Evolutionary conservation across 2,329 filamentous ascomycete genomes (phyloP), one percentile per base, ranked within the genome.

Genomic region (Ophiostoma ulmi): DNA sequence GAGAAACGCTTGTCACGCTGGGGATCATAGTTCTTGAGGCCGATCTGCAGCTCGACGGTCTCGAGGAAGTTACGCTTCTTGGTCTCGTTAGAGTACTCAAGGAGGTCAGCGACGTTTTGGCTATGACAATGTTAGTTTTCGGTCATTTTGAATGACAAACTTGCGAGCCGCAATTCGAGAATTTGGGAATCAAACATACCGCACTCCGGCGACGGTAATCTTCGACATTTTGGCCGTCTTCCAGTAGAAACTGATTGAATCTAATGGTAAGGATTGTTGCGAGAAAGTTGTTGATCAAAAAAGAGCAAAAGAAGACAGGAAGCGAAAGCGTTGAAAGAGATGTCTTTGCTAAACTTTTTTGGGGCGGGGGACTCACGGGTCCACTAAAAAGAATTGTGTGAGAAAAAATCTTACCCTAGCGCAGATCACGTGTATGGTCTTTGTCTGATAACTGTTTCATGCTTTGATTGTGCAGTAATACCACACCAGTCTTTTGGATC

Each of bases 1-100:
- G 92, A 97, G 94, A 99, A 99, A 97, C 94, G 94, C 94, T 99
- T 99, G 88, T 99, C 95, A 93, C 95, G 94, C 91, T 98, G 87
- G 81, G 95, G 94, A 83, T 99, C 92, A 87, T 97, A 97, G 91
- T 97, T 97, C 91, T 97, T 96, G 82, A 97, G 90, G 83, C 92
- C 92, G 87, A 96, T 95, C 72, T 73, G 73, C 58, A 75, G 73
- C 74, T 74, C 73, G 69, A 73, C 76, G 73, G 72, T 74, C 72
- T 74, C 93, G 82, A 96, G 88, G 87, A 97, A 97, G 89, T 97
- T 97, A 79, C 93, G 88, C 91, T 97, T 97, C 91, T 97, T 97
- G 83, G 91, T 92, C 84, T 97, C 89, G 70, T 73, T 76, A 72
- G 91, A 97, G 91, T 98, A 98, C 80, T 97, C 90, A 80, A 99